These are phyloP conservation scores for Carex cristatella DNA, from an alignment of 176 grass and related monocot species.

Conservation along the genomic window DNA sequence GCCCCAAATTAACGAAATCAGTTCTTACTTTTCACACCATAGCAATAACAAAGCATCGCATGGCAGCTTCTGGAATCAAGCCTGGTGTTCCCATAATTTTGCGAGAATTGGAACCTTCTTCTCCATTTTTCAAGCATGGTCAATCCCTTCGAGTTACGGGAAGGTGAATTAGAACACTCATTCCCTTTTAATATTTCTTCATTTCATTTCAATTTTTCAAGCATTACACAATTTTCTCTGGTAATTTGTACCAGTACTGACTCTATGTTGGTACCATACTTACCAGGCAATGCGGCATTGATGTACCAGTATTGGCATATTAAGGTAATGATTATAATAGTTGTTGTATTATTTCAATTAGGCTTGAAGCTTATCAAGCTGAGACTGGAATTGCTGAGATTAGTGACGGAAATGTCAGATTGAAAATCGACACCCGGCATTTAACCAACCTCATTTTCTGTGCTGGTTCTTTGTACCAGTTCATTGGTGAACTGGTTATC, in stretches of 20 bases:
- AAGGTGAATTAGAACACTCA: constrained; percentile 26
- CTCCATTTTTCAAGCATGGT: constrained; percentile 63
- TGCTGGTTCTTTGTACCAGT: constrained; percentile 46
- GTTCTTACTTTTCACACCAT: background rate
- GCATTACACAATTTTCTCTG: background rate
- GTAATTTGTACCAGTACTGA: constrained; percentile 1
- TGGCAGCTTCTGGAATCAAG: constrained; percentile 28
- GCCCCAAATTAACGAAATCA: background rate
- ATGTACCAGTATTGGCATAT: background rate
- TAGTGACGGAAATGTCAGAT: constrained; percentile 27
- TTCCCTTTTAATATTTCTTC: background rate
- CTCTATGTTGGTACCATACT: background rate
- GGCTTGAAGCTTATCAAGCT: constrained; percentile 56
- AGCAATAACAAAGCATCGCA: too few relatives aligned
- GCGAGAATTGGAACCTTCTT: constrained; percentile 53
- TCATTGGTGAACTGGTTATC: constrained; percentile 74
- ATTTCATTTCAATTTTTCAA: background rate
- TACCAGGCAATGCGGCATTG: background rate
- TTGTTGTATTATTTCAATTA: constrained; percentile 1
- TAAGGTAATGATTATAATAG: background rate
- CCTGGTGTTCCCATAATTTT: constrained; percentile 58
- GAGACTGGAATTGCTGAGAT: constrained; percentile 46
- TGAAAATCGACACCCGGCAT: constrained; percentile 51
- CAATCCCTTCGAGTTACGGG: constrained; percentile 72
- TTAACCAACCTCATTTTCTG: constrained; percentile 48